Conservation (phyloP, 2,329 filamentous ascomycete species). For the Cladophialophora exuberans region DNA sequence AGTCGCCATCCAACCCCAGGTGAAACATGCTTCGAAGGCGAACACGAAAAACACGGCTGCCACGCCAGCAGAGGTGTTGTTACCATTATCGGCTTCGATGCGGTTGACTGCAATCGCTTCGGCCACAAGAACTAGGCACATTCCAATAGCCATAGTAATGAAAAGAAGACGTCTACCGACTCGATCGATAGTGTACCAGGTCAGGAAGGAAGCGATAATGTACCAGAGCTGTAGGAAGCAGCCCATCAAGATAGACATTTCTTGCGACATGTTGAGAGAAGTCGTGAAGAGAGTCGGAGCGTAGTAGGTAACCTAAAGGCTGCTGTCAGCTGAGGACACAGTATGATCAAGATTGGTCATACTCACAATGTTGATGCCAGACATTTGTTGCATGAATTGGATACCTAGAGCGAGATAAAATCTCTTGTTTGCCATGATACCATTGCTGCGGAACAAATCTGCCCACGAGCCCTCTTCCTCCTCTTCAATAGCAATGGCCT, state of each 20-base stretch:
- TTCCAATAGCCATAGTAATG: conserved; percentile 19
- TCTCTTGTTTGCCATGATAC: conserved; percentile 45
- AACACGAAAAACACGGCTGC: conserved; percentile 60
- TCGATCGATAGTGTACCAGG: conserved; percentile 47
- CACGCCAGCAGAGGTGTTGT: conserved; percentile 43
- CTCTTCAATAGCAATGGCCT: conserved; percentile 35
- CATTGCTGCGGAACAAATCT: conserved; percentile 39
- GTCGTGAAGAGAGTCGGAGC: conserved; percentile 36
- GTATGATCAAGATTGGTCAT: conserved; percentile 39
- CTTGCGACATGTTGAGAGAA: conserved; percentile 46
- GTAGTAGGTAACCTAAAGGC: conserved; percentile 45
- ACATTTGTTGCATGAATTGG: conserved; percentile 48
- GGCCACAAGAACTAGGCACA: conserved; percentile 65
- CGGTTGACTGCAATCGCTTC: conserved; percentile 38
- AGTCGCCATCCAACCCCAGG: conserved; percentile 41
- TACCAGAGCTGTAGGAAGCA: conserved; percentile 60
- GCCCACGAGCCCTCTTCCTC: conserved; percentile 37
- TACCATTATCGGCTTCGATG: conserved; percentile 3
- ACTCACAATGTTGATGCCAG: conserved; percentile 47
- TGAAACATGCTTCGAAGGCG: conserved; percentile 66
- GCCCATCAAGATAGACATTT: conserved; percentile 46
- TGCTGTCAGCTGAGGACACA: background rate
- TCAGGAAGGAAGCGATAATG: conserved; percentile 56
- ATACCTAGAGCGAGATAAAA: conserved; percentile 50
- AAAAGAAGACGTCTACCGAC: conserved; percentile 23